Base-by-base conservation (phyloP, 73 alveolate genomes). In the Symbiodinium pilosum region DNA sequence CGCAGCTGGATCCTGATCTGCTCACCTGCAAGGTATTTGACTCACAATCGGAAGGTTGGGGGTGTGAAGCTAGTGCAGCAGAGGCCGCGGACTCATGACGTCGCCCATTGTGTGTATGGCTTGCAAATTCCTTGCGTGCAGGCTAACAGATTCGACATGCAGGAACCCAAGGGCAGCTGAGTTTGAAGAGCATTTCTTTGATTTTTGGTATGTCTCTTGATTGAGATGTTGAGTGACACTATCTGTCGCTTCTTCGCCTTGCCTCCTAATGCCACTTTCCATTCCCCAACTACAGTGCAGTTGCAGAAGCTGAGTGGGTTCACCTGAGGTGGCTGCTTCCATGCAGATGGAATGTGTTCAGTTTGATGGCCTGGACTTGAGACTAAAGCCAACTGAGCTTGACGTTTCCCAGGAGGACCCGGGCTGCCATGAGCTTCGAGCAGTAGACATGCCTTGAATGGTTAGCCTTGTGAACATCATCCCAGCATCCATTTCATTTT, bases 1-100 rank as follows among this genome's bases (percentile, higher is more conserved):
- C 14, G 59, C 14, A 47, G 59, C 6, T 47, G 14, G 59, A 47
- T 14, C 14, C 6, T 34, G 38, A 59, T 6, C 30, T 59, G 77
- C 3, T 47, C 85, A 34, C 20, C 85, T 2, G 20, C 32, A 21
- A 91, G 97, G 97, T 91, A 91, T 68, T 71, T 91, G 88, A 9
- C 11, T 77, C 97, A 91, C 88, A 91, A 91, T 43, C 97, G 89
- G 40, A 91, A 91, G 88, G 52, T 91, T 42, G 97, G 97, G 18
- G 97, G 88, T 52, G 97, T 91, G 87, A 59, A 69, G 18, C 97
- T 91, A 16, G 54, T 86, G 1, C 97, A 91, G 54, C 89, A 91
- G 34, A 91, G 89, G 97, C 54, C 39, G 3, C 18, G 24, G 39
- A 54, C n/a, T n/a, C n/a, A n/a, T n/a, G n/a, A n/a, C n/a, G n/a